Evolutionary conservation across 2,329 filamentous ascomycete species (phyloP), one percentile per base, ranked within the genome.

Genomic region (Colletotrichum cordylinicola): DNA sequence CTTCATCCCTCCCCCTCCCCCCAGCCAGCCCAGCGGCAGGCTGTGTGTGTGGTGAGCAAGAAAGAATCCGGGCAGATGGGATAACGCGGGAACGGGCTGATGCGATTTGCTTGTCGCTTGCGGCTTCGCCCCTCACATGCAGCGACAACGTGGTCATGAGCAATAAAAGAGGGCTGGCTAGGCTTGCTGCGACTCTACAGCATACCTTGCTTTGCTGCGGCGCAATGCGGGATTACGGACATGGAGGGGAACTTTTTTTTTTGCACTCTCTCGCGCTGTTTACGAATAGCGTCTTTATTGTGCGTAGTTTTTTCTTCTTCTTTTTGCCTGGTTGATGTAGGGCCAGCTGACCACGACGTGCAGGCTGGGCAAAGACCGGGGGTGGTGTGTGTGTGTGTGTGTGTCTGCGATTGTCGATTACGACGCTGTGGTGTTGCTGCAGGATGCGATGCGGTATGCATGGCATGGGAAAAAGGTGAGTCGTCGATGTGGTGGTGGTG

Each of bases 271-370:
- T 24, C 24, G 24, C 24, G 24, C 4, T 24, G 24, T 24, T 24
- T 24, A 24, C 24, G 24, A 24, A 24, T 24, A 24, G 24, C 24
- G 24, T 24, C 24, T 43, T 16, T 43, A n/a, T 43, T 43, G 39
- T n/a, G 39, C 39, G 39, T 43, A 4, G 18, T 18, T 18, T 21
- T 37, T 37, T 31, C 55, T 61, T 31, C 55, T 61, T 69, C 8
- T 70, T 33, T 8, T 37, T 35, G 60, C n/a, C 9, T 37, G 69
- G 33, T 33, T 70, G 55, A 48, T 18, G 52, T 43, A 62, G 35
- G 68, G 62, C 31, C 62, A 75, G 72, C 72, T 75, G 72, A 75
- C 72, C 68, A 55, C 55, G 62, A 67, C 55, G 64, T 72, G 72
- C 72, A 75, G 68, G 21, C 68, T 75, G 24, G 69, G 68, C 62